Base-by-base conservation (phyloP, 2,329 filamentous ascomycete species). In the Fusarium sp. region DNA sequence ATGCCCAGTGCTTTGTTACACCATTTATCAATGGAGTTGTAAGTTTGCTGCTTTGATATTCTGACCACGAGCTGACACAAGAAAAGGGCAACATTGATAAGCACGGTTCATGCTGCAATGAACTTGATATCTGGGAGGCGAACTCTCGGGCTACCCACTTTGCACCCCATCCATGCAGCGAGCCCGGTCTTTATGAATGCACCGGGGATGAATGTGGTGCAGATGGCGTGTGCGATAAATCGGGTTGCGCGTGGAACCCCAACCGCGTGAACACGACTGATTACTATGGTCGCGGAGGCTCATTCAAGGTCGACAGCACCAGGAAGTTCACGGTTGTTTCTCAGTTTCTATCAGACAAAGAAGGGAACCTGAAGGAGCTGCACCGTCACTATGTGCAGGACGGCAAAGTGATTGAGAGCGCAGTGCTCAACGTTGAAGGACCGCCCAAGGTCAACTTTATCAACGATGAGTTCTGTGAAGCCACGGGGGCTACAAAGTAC, bases 111-210 rank as follows among this genome's bases (percentile, higher is more conserved):
- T 85, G 83, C 77, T 85, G 83, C 65, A 82, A 81, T 64, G 82
- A 85, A 67, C 79, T 85, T 71, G 83, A 85, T 54, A 83, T 85
- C 62, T 84, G 82, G 81, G 82, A 85, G 57, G 81, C 82, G 46
- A 85, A 85, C 73, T 75, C 75, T 19, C 71, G 71, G 4, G 72
- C 83, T 5, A 80, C 74, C 15, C 75, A 77, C 8, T 70, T 82
- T 13, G 80, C 82, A 0, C 81, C 83, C 3, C 83, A 85, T 53
- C 74, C 80, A 2, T 85, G 83, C 76, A 78, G 72, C 64, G 71
- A 74, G 22, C 74, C 75, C 0, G 77, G 80, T 2, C 70, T 82
- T 6, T 81, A 79, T 62, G 70, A 74, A 44, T 83, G 81, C 57
- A 71, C 75, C 19, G 82, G 81, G 31, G 73, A 63, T 2, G 77